Base-by-base conservation (phyloP, 164 flowering plant species). In the Sedum album region DNA sequence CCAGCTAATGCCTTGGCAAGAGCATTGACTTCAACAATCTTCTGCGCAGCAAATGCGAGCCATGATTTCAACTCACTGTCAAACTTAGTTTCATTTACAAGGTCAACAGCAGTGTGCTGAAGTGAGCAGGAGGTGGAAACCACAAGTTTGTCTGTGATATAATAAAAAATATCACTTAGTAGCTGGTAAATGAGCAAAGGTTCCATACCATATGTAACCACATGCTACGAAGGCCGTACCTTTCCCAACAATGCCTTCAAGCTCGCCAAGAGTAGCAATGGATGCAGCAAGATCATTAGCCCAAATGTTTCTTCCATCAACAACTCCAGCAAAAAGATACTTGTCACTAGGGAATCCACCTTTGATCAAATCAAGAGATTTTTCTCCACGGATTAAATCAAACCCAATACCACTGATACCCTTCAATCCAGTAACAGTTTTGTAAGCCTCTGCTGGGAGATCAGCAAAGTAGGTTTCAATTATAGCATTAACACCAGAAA, bases 221-320 rank as follows among this genome's bases (percentile, higher is more conserved):
- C 66, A 21, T 20, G 13, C 26, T 23, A 66, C 31, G 31, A 42
- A 55, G 61, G 4, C 4, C 65, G 28, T 74, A 91, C 98, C 97
- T 79, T 89, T 90, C 44, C 98, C 96, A 51, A 86, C 96, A 76
- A 86, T 69, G 74, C 80, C 80, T 77, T 86, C 93, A 75, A 93
- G 94, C 65, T 76, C 62, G 15, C 82, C 60, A 31, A 93, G 79
- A 60, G 80, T 80, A 28, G 36, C 67, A 60, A 93, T 81, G 68
- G 98, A 93, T 71, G 84, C 73, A 67, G 86, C 79, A 70, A 93
- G 91, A 77, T 93, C 89, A 71, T 93, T 90, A 42, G 98, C 97
- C 98, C 98, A 93, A 68, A 93, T 89, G 78, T 93, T 93, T 78
- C 98, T 88, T 74, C 98, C 98, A 79, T 93, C 98, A 76, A 93